phyloP scores from a whole-genome alignment of 129 eudicot species.

The Pseudognaphalium luteoalbum region DNA sequence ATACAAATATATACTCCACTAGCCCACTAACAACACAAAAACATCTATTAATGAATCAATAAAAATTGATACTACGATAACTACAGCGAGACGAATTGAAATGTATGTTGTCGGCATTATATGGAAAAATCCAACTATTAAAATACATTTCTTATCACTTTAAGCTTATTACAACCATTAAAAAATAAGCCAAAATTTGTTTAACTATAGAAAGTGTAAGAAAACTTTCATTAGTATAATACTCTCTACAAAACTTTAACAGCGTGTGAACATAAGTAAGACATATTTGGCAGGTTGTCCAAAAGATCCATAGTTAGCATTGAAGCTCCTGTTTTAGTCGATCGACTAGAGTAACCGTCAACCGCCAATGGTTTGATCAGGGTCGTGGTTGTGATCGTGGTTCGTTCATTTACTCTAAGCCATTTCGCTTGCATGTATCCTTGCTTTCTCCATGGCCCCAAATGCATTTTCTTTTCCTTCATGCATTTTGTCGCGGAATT shows the following conservation, averaged over 20 bases:
- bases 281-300: constrained; percentile 48
- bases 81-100: too few relatives aligned
- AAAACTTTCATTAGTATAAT: neutral
- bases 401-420: constrained; percentile 53
- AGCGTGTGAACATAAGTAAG: constrained; percentile 21
- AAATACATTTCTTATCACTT: neutral
- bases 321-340: constrained; percentile 48
- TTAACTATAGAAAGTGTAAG: neutral
- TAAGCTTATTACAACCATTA: neutral
- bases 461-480: constrained; percentile 81
- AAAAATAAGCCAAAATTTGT: neutral
- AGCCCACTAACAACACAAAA: too few relatives aligned
- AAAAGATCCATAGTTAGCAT: constrained; percentile 71
- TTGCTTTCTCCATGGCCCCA: constrained; percentile 90
- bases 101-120: neutral
- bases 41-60: too few relatives aligned
- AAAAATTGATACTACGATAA: too few relatives aligned
- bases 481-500: constrained; percentile 72
- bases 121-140: neutral
- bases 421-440: constrained; percentile 91
- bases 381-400: constrained; percentile 8
- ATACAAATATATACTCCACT: too few relatives aligned
- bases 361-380: constrained; percentile 11
- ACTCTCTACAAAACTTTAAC: constrained; percentile 25
- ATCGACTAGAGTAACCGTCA: constrained; percentile 34